Percentiles rank a stretch among this genome's conserved stretches.
Evolutionary conservation across 371 early-diverging fungal genomes (phyloP).

Genomic region (Conidiobolus incongruus): DNA sequence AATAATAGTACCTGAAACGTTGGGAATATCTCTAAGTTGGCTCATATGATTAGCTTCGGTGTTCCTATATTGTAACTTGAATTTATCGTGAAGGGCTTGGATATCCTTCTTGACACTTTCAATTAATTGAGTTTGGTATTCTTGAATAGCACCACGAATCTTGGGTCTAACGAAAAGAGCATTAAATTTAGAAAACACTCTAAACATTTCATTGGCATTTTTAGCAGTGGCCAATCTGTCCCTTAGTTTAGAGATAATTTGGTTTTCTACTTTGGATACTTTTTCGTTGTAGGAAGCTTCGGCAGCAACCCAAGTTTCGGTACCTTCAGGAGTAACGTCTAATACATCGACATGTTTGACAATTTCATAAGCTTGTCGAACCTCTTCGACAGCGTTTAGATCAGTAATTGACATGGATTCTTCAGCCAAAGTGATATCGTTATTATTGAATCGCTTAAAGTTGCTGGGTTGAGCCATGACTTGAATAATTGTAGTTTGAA

Average conservation of each 20-base stretch:
- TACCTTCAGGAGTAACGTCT: slow-evolving; percentile 86
- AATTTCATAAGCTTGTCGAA: slow-evolving; percentile 75
- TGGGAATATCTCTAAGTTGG: slow-evolving; percentile 79
- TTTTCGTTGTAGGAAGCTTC: slow-evolving; percentile 86
- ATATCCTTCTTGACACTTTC: slow-evolving; percentile 95
- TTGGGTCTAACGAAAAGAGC: slow-evolving; percentile 95
- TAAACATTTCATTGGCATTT: slow-evolving; percentile 97
- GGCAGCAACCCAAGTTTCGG: slow-evolving; percentile 78
- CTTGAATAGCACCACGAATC: slow-evolving; percentile 97
- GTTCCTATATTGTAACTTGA: slow-evolving; percentile 74
- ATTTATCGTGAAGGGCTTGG: slow-evolving; percentile 81
- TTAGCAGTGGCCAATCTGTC: slow-evolving; percentile 85
- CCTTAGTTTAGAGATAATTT: slow-evolving; percentile 82
- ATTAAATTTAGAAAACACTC: slow-evolving; percentile 96
- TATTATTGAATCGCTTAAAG: slow-evolving; percentile 19
- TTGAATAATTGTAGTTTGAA: slow-evolving; percentile 77
- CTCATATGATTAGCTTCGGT: slow-evolving; percentile 78
- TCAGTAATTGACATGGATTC: slow-evolving; percentile 36
- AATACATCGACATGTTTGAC: slow-evolving; percentile 86
- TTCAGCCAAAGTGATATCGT: slow-evolving; percentile 20
- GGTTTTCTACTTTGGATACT: slow-evolving; percentile 87
- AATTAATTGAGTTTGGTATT: slow-evolving; percentile 94
- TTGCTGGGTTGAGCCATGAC: slow-evolving; percentile 58
- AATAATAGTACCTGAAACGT: slow-evolving; percentile 81
- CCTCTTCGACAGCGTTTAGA: slow-evolving; percentile 69